Conservation (phyloP, 257 asterid genomes). For the Knoxia roxburghii region DNA sequence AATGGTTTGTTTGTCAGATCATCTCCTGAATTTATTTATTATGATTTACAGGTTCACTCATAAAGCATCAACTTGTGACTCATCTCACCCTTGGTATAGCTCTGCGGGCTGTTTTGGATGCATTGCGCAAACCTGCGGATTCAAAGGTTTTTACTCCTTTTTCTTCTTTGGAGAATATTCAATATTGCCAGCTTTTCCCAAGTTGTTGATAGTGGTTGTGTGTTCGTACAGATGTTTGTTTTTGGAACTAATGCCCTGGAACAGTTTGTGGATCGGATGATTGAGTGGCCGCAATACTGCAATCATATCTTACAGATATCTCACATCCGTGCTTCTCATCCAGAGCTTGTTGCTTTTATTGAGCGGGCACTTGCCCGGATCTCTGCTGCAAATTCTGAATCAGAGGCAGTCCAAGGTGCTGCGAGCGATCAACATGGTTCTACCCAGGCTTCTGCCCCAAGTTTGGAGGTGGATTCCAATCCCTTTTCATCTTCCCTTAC, state of each 20-base stretch:
- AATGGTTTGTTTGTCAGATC: background rate
- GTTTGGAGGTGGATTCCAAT: conserved; percentile 49
- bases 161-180: background rate
- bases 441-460: conserved; percentile 39
- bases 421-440: conserved; percentile 51
- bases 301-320: conserved; percentile 92
- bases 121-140: conserved; percentile 87
- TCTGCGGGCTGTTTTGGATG: conserved; percentile 87
- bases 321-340: conserved; percentile 71
- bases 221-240: conserved; percentile 68
- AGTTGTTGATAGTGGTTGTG: conserved; percentile 14
- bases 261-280: conserved; percentile 87
- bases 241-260: conserved; percentile 92
- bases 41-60: conserved; percentile 65
- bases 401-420: conserved; percentile 46
- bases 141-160: conserved; percentile 53
- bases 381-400: conserved; percentile 65
- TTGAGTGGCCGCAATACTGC: conserved; percentile 99
- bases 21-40: background rate
- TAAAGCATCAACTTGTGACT: conserved; percentile 92
- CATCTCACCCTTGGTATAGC: conserved; percentile 93
- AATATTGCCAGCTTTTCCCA: conserved; percentile 13
- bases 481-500: background rate
- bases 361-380: conserved; percentile 66
- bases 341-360: conserved; percentile 62